Base-by-base conservation (phyloP, 352 stramenopile genomes). In the Phytophthora idaei region DNA sequence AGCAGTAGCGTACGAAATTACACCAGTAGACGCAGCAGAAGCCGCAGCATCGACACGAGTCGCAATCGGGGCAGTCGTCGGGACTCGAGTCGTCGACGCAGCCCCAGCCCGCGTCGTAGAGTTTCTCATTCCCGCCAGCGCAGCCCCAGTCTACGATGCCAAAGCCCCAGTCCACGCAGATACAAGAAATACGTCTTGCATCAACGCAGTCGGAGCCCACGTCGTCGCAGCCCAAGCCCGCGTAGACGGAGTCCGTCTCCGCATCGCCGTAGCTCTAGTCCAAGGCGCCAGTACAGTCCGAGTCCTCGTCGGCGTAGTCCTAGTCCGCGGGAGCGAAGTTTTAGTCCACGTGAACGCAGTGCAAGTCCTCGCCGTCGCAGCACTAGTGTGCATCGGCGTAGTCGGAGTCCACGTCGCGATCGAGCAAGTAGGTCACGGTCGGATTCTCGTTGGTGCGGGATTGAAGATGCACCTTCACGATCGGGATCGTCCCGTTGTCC, bases 401-500 rank as follows among this genome's bases (percentile, higher is more conserved):
- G 56, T 50, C 69, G 36, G 12, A 71, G 64, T 27, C 51, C 32
- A 9, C 41, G 54, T n/a, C 55, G 44, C 28, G 55, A 63, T 31
- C 34, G 57, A 8, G 65, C 39, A 68, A 75, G 67, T 36, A 63
- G 50, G 4, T 79, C 67, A 29, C 39, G 41, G 5, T 76, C 67
- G 12, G 28, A 46, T 57, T 76, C 68, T 6, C 56, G 48, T 53
- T 46, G 39, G 10, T 37, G 53, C 25, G 45, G n/a, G 52, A 61
- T 41, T 55, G 46, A 74, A 12, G 49, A 51, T 50, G 59, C 21
- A 14, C 21, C 11, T 25, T 76, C 60, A 7, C 61, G 39, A 32
- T 73, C 68, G 4, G 56, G 36, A 4, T 80, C 72, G 37, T 58
- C 72, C 27, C 54, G 57, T 57, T 60, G 31, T 50, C 68, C 49